A percentile compares a stretch with the other conserved stretches of the same genome.
Evolutionary conservation across 257 asterid genomes (phyloP).

Genomic region (Osmanthus fragrans): DNA sequence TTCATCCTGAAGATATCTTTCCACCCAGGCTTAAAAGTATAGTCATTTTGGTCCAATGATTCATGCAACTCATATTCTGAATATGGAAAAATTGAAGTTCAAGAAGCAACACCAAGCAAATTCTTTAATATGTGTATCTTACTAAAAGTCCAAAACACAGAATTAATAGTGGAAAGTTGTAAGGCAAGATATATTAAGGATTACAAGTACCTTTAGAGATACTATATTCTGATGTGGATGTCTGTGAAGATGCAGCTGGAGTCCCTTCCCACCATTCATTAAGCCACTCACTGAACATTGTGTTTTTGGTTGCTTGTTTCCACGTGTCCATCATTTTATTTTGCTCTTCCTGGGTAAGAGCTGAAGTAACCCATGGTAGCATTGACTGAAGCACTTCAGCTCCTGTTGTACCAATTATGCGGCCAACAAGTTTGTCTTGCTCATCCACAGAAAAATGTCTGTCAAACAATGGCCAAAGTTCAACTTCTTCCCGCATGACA

Average conservation of each 20-base stretch:
- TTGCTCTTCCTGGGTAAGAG: slow-evolving; percentile 97
- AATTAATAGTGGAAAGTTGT: slow-evolving; percentile 4
- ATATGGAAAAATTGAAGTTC: slow-evolving; percentile 12
- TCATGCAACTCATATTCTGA: slow-evolving; percentile 66
- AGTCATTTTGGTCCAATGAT: slow-evolving; percentile 68
- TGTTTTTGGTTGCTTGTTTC: slow-evolving; percentile 95
- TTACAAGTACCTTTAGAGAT: slow-evolving; percentile 54
- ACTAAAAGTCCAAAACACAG: slow-evolving; percentile 5
- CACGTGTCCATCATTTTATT: slow-evolving; percentile 93
- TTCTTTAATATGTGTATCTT: slow-evolving; percentile 8
- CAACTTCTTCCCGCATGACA: slow-evolving; percentile 91
- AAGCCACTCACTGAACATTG: slow-evolving; percentile 98
- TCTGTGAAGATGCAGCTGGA: slow-evolving; percentile 44
- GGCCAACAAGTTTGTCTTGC: slow-evolving; percentile 92
- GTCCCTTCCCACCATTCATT: slow-evolving; percentile 97
- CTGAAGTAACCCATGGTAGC: slow-evolving; percentile 98
- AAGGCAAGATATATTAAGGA: neutral
- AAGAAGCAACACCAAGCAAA: slow-evolving; percentile 14
- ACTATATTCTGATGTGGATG: slow-evolving; percentile 50
- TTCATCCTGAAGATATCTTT: slow-evolving; percentile 94
- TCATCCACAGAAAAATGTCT: slow-evolving; percentile 87
- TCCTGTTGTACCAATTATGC: slow-evolving; percentile 95
- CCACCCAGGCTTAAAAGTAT: slow-evolving; percentile 97
- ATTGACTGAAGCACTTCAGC: slow-evolving; percentile 97
- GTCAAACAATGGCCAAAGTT: slow-evolving; percentile 96